Conservation (phyloP, 202 grass and related monocot species). For the Elaeis oleifera region DNA sequence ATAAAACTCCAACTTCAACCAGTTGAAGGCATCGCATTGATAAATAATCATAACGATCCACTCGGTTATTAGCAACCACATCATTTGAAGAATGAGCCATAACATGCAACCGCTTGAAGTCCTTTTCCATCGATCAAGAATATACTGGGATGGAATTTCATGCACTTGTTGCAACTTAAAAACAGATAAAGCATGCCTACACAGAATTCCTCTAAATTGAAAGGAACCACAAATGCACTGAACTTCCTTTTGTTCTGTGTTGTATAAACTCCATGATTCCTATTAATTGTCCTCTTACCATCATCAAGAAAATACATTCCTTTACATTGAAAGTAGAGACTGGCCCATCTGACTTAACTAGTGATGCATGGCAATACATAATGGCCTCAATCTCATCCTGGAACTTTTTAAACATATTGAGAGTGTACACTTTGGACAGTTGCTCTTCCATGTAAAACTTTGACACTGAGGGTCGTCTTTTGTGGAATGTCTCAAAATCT, state of each 20-base stretch:
- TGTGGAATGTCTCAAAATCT: slow-evolving; percentile 98
- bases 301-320: slow-evolving; percentile 89
- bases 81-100: slow-evolving; percentile 55
- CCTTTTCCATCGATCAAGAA: slow-evolving; percentile 95
- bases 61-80: slow-evolving; percentile 66
- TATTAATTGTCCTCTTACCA: slow-evolving; percentile 78
- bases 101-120: slow-evolving; percentile 86
- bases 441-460: slow-evolving; percentile 99
- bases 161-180: slow-evolving; percentile 87
- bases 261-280: slow-evolving; percentile 70
- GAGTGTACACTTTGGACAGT: slow-evolving; percentile 86
- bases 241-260: slow-evolving; percentile 58
- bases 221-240: slow-evolving; percentile 94
- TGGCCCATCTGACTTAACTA: slow-evolving; percentile 35
- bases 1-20: slow-evolving; percentile 72
- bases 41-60: slow-evolving; percentile 92
- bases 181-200: slow-evolving; percentile 79
- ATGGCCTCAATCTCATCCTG: slow-evolving; percentile 99
- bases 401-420: slow-evolving; percentile 94
- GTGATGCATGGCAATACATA: slow-evolving; percentile 91
- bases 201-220: slow-evolving; percentile 85
- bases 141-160: slow-evolving; percentile 80
- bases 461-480: slow-evolving; percentile 78
- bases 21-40: slow-evolving; percentile 92
- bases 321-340: slow-evolving; percentile 78